Conservation (phyloP, 331 rosid species). For the Ulmus americana region DNA sequence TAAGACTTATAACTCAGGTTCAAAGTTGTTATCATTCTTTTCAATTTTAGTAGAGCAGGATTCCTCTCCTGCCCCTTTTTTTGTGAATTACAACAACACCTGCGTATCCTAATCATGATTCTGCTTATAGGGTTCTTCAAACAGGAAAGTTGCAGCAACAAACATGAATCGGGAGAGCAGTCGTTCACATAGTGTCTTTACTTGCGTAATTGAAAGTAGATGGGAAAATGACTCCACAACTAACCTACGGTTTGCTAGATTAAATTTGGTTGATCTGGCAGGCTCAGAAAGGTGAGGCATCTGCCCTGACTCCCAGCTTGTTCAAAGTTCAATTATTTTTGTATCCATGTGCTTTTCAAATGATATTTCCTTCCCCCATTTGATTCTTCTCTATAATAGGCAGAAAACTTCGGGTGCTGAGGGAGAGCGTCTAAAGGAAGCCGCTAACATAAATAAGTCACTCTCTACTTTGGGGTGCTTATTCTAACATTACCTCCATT, state of each 20-base stretch:
- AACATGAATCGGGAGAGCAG: conserved; percentile 99
- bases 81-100: background rate
- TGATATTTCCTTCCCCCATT: conserved; percentile 12
- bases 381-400: conserved; percentile 39
- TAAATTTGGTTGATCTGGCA: conserved; percentile 93
- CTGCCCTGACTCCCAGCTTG: conserved; percentile 11
- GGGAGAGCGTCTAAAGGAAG: conserved; percentile 98
- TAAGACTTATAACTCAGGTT: conserved; percentile 82
- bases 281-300: conserved; percentile 82
- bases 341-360: conserved; percentile 11
- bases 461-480: conserved; percentile 84
- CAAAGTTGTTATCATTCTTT: conserved; percentile 2
- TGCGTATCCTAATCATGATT: conserved; percentile 28
- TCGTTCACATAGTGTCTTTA: conserved; percentile 93
- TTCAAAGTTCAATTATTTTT: background rate
- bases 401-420: conserved; percentile 98
- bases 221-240: conserved; percentile 92
- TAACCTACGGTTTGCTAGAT: conserved; percentile 83
- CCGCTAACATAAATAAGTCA: conserved; percentile 89
- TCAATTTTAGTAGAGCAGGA: conserved; percentile 14
- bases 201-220: conserved; percentile 90
- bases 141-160: conserved; percentile 94
- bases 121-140: conserved; percentile 77
- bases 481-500: background rate
- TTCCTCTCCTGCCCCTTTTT: background rate